Evolutionary conservation across 2,329 filamentous ascomycete genomes (phyloP), one percentile per base, ranked within the genome.

Genomic region (Xylaria sp.): DNA sequence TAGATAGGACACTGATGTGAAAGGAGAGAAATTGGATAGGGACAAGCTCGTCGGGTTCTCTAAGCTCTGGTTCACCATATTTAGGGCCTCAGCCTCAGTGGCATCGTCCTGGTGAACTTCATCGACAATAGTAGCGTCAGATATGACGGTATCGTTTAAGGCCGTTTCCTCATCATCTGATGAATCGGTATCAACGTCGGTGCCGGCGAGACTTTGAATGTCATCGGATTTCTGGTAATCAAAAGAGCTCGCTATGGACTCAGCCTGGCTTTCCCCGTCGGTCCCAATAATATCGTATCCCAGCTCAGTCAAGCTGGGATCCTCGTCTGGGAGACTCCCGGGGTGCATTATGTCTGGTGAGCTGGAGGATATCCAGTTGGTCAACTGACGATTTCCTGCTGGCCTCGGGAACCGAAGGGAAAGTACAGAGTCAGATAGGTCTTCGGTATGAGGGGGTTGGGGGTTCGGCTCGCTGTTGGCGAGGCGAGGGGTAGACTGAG

Each of bases 321-420:
- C 82, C 48, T 85, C 83, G 66, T 82, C 81, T 32, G 79, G 79
- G 51, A 81, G 73, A 61, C 76, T 79, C 45, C 80, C 79, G 24
- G 82, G 78, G 71, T 81, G 82, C 85, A 88, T 87, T 70, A 88
- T 87, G 78, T 86, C 83, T 61, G 85, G 85, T 34, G 86, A 83
- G 74, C 86, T 88, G 61, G 82, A 84, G 6, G 85, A 87, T 57
- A 89, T 81, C 86, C 86, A 89, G 81, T 86, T 85, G 73, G 86
- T 86, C 48, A 89, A 84, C 58, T 83, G 81, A 64, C 82, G 82
- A 71, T 84, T 88, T 61, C 85, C 87, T 74, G 85, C 82, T 0
- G 87, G 87, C 51, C 80, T 82, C 64, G 87, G 87, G 64, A 89
- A 89, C 65, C 86, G 84, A 54, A 89, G 82, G 32, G 81, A 82